Conservation (phyloP, 1,284 basidiomycete species). For the Leucocoprinus gongylophorus region DNA sequence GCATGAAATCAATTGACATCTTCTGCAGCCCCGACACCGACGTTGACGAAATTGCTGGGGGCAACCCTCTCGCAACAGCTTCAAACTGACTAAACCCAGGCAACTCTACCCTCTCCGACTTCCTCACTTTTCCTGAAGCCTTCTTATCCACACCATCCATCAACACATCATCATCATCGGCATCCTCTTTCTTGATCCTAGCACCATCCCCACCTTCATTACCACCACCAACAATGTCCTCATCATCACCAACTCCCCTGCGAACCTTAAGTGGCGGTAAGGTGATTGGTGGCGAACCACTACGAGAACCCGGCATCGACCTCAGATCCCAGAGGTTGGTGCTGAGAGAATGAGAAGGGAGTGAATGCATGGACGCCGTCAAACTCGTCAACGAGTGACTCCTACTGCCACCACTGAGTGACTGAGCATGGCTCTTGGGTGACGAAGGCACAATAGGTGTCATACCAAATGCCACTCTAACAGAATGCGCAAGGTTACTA, state of each 20-base stretch:
- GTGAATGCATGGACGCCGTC: slow-evolving; percentile 20
- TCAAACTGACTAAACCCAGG: slow-evolving; percentile 59
- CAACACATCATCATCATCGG: slow-evolving; percentile 19
- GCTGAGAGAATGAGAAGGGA: slow-evolving; percentile 4
- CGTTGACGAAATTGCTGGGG: slow-evolving; percentile 7
- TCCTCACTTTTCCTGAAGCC: slow-evolving; percentile 5
- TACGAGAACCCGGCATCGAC: slow-evolving; percentile 48
- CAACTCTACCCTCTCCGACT: slow-evolving; percentile 34
- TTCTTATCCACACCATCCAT: slow-evolving; percentile 18
- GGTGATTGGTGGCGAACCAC: slow-evolving; percentile 61
- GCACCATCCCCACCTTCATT: slow-evolving; percentile 16
- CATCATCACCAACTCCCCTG: slow-evolving; percentile 14
- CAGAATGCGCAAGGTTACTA: slow-evolving; percentile 70
- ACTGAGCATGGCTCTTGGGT: slow-evolving; percentile 12
- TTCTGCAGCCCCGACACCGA: slow-evolving; percentile 16
- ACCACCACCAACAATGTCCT: slow-evolving; percentile 4
- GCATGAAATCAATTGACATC: slow-evolving; percentile 29
- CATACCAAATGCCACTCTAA: slow-evolving; percentile 84
- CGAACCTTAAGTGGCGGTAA: slow-evolving; percentile 55
- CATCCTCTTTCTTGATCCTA: slow-evolving; percentile 16
- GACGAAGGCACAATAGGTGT: slow-evolving; percentile 60
- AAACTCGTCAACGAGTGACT: slow-evolving; percentile 15
- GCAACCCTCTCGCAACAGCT: slow-evolving; percentile 37
- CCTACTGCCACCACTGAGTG: background rate
- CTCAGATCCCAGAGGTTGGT: slow-evolving; percentile 14